Conservation (phyloP, 805 yeast species). For the Wickerhamomyces rabaulensis region DNA sequence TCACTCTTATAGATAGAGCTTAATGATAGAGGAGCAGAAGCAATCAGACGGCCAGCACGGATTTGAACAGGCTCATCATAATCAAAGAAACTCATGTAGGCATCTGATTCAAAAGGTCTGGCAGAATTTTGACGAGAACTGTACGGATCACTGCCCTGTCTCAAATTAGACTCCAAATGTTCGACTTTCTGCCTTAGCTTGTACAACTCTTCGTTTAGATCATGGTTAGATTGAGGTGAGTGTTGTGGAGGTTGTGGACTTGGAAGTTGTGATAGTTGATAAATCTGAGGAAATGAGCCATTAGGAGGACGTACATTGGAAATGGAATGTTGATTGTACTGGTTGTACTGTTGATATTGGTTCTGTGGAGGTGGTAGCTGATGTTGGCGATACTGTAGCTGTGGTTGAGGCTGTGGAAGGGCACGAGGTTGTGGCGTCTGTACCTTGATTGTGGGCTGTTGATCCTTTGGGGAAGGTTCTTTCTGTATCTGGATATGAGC, state of each 20-base stretch:
- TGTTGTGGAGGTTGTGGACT: not conserved
- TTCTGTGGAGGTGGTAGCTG: not conserved
- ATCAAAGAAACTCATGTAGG: slow-evolving; percentile 26
- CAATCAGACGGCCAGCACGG: slow-evolving; percentile 28
- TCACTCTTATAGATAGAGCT: slow-evolving; percentile 25
- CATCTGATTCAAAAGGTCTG: not conserved
- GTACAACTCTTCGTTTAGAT: not conserved
- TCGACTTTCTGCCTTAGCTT: slow-evolving; percentile 1
- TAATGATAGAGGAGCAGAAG: slow-evolving; percentile 28
- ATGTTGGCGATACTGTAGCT: not conserved
- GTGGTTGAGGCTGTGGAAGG: not conserved
- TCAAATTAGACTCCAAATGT: slow-evolving; percentile 2
- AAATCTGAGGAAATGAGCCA: not conserved
- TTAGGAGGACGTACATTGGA: not conserved
- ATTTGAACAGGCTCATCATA: slow-evolving; percentile 24
- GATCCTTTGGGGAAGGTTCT: not conserved
- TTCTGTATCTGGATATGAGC: slow-evolving; percentile 15
- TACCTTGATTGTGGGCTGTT: not conserved
- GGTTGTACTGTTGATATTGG: not conserved
- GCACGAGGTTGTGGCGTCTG: not conserved
- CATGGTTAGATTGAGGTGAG: not conserved
- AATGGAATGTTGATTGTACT: not conserved
- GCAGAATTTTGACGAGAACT: not conserved
- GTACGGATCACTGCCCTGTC: not conserved
- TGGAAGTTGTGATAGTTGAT: not conserved